A percentile compares a stretch with the other conserved stretches of the same genome.
These are phyloP conservation scores for Leishmania tarentolae DNA, from an alignment of 208 protist species.

Conservation along the genomic window DNA sequence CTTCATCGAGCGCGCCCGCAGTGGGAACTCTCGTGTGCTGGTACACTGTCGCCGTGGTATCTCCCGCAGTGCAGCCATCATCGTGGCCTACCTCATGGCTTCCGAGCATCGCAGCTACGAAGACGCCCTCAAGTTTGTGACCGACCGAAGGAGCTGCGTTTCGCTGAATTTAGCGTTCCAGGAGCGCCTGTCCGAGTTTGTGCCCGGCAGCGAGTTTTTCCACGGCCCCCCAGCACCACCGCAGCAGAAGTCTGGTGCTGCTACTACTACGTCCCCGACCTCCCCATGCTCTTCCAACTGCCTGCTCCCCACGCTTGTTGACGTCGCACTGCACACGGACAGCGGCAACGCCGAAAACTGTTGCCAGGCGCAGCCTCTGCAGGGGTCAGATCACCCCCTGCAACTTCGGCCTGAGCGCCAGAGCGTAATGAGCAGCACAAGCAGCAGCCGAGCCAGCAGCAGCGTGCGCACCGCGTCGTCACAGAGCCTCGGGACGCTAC, in stretches of 20 bases:
- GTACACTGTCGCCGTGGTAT: slow-evolving; percentile 87
- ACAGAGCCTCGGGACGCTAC: neutral
- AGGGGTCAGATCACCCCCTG: neutral
- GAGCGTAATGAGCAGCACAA: slow-evolving; percentile 10
- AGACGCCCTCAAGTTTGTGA: slow-evolving; percentile 55
- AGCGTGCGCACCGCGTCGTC: neutral
- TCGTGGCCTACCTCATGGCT: slow-evolving; percentile 86
- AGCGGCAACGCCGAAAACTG: neutral
- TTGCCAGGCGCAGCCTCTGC: neutral
- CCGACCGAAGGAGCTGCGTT: slow-evolving; percentile 56
- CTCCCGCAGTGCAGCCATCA: slow-evolving; percentile 74
- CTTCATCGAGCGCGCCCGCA: slow-evolving; percentile 66
- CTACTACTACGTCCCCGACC: neutral
- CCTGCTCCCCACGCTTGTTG: slow-evolving; percentile 11
- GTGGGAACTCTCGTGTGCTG: slow-evolving; percentile 53
- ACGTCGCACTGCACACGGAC: neutral
- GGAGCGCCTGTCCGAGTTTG: slow-evolving; percentile 53
- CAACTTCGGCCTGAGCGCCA: neutral
- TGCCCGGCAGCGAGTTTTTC: slow-evolving; percentile 23
- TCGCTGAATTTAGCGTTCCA: slow-evolving; percentile 85
- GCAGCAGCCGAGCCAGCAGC: slow-evolving; percentile 27
- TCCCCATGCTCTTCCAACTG: neutral
- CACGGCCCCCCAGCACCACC: slow-evolving; percentile 5
- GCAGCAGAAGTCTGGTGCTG: neutral
- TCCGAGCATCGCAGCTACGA: slow-evolving; percentile 54